phyloP scores from a whole-genome alignment of 1,139 yeast species.

The Lodderomyces pseudojiufengensis region DNA sequence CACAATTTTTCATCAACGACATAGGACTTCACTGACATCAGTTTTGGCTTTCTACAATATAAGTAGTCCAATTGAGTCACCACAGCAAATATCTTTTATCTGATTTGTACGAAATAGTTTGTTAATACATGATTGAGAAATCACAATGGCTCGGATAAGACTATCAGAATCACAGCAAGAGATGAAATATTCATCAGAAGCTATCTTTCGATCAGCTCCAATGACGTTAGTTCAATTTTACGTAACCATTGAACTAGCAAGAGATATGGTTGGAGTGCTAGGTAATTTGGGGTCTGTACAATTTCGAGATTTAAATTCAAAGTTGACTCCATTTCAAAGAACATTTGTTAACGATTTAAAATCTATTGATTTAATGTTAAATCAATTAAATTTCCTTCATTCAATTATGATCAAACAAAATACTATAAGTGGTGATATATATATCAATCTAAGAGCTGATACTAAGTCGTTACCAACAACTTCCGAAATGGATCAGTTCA shows the following conservation, averaged over 20 bases:
- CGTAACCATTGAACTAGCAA: conserved; percentile 84
- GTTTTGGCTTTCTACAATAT: no score
- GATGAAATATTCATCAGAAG: conserved; percentile 17
- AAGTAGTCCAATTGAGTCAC: no score
- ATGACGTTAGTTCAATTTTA: conserved; percentile 91
- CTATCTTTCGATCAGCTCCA: conserved; percentile 72
- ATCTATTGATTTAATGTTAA: conserved; percentile 34
- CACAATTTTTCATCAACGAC: no score
- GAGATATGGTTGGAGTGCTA: conserved; percentile 78
- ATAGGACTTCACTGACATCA: no score
- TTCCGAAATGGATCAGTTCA: conserved; percentile 31
- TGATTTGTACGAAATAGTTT: no score
- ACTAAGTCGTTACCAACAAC: conserved; percentile 26
- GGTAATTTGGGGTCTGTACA: conserved; percentile 85
- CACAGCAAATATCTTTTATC: no score
- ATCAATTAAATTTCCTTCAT: conserved; percentile 27
- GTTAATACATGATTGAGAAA: background rate
- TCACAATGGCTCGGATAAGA: conserved; percentile 10
- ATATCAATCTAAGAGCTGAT: conserved; percentile 23
- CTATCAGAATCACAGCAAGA: conserved; percentile 6
- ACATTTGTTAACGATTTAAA: conserved; percentile 82
- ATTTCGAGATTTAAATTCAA: conserved; percentile 82
- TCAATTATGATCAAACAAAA: conserved; percentile 36
- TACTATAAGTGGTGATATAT: conserved; percentile 24
- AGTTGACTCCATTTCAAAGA: conserved; percentile 79